A percentile compares a stretch with the other conserved stretches of the same genome.
These are phyloP conservation scores for Acanthamoeba lenticulata DNA, from an alignment of 208 protist genomes.

Conservation along the genomic window DNA sequence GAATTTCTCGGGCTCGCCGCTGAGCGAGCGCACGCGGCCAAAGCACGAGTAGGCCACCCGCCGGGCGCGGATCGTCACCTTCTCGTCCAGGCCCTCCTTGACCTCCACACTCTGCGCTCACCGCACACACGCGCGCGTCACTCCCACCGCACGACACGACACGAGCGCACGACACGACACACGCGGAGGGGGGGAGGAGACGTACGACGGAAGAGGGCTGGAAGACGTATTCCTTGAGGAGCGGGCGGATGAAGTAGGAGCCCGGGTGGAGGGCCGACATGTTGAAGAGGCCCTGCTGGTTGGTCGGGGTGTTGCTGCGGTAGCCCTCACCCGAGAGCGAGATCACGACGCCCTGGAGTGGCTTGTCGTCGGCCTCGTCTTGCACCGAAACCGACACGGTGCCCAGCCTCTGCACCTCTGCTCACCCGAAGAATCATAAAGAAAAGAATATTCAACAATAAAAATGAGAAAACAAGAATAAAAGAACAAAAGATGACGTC, in stretches of 20 bases:
- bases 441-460: background rate
- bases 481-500: too few species aligned
- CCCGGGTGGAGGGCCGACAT: constrained; percentile 35
- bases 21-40: constrained; percentile 44
- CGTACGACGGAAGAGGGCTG: background rate
- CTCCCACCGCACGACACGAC: background rate
- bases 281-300: background rate
- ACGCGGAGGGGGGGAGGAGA: too few species aligned
- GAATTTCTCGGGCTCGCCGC: constrained; percentile 52
- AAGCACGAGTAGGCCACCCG: constrained; percentile 35
- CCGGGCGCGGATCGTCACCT: background rate
- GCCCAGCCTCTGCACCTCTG: constrained; percentile 31
- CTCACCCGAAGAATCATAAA: background rate
- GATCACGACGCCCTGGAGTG: constrained; percentile 1
- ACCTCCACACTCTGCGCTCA: constrained; percentile 9
- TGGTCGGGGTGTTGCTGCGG: constrained; percentile 31
- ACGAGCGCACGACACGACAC: too few species aligned
- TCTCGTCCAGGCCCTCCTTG: constrained; percentile 4
- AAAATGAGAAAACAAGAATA: too few species aligned
- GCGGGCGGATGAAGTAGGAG: constrained; percentile 9
- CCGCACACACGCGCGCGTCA: background rate
- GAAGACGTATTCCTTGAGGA: constrained; percentile 63
- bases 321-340: constrained; percentile 52
- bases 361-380: background rate
- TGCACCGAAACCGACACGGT: background rate